A percentile compares a stretch with the other conserved stretches of the same genome.
These are phyloP conservation scores for Metschnikowia lochheadii DNA, from an alignment of 805 yeast genomes.

Conservation along the genomic window DNA sequence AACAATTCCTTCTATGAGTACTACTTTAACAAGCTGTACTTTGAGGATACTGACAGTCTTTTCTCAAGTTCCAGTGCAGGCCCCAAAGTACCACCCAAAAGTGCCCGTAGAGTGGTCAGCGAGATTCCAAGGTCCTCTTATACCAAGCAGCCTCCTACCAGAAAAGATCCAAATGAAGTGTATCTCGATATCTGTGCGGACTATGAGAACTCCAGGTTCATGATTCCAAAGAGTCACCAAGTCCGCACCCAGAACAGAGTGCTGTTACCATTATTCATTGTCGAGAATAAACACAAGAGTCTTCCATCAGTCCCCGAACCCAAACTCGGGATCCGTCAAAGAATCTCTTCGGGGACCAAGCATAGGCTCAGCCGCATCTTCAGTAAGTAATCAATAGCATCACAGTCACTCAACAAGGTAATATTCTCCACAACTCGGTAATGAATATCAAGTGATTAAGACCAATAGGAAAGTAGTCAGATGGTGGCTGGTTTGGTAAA, in stretches of 20 bases:
- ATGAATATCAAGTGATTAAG: too few species aligned
- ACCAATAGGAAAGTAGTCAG: too few species aligned
- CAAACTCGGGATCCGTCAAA: background rate
- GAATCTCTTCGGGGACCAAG: conserved; percentile 1
- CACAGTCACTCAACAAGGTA: too few species aligned
- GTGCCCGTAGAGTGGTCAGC: background rate
- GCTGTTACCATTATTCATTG: background rate
- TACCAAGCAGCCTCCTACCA: background rate
- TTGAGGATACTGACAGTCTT: background rate
- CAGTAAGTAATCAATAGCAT: background rate
- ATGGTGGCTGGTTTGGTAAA: too few species aligned
- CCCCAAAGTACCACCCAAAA: background rate
- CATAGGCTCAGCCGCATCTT: conserved; percentile 1
- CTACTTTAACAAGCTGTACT: conserved; percentile 3
- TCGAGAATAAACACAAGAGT: background rate
- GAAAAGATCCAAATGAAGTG: conserved; percentile 3
- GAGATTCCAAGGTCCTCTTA: background rate
- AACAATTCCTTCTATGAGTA: conserved; percentile 3
- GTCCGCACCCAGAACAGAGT: background rate
- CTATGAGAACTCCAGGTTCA: conserved; percentile 18
- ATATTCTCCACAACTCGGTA: too few species aligned
- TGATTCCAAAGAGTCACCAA: conserved; percentile 13
- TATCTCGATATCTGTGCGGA: conserved; percentile 18
- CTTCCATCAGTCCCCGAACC: background rate
- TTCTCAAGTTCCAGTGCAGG: background rate